Base-by-base conservation (phyloP, 192 early-diverging fungal genomes). In the Gaertneriomyces semiglobifer region DNA sequence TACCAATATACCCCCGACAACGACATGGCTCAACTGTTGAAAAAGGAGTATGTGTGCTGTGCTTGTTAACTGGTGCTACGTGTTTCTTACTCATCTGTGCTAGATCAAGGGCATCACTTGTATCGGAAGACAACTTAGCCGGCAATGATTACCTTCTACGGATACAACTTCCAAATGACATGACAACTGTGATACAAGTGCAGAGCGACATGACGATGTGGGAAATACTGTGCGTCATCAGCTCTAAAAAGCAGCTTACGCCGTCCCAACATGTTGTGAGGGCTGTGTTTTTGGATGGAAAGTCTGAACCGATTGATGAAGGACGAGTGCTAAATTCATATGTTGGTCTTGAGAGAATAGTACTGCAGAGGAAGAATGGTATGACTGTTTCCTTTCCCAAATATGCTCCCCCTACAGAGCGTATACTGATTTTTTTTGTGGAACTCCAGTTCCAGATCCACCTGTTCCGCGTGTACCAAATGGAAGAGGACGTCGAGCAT, bases 121-220 rank as follows among this genome's bases (percentile, higher is more conserved):
- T 12, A 12, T 18, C 10, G 4, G 44, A 61, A n/a, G 59, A 61
- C 11, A 44, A 61, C 38, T 11, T 44, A 12, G 11, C 59, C 10
- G 4, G 16, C 16, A n/a, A 16, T 11, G 44, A 68, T 52, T 68
- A 52, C 33, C 44, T 65, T 50, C 65, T 79, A 7, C 67, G 72
- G 8, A 73, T 80, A n/a, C 67, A 74, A 46, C 67, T 81, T 9
- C 75, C 77, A 6, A 70, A 79, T 57, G 67, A 73, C 25, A 72
- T 64, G 53, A 76, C 74, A 10, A 74, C 79, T n/a, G 79, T 81
- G 5, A 74, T 81, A n/a, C 54, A 51, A 40, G 65, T 79, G 25
- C 57, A 73, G 38, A 44, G 50, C 20, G 77, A 75, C 45, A 79
- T 77, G 74, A 71, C 71, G 11, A 73, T 81, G 66, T 70, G 71